Conservation (phyloP, 208 protist genomes). For the Trypanosoma avium region DNA sequence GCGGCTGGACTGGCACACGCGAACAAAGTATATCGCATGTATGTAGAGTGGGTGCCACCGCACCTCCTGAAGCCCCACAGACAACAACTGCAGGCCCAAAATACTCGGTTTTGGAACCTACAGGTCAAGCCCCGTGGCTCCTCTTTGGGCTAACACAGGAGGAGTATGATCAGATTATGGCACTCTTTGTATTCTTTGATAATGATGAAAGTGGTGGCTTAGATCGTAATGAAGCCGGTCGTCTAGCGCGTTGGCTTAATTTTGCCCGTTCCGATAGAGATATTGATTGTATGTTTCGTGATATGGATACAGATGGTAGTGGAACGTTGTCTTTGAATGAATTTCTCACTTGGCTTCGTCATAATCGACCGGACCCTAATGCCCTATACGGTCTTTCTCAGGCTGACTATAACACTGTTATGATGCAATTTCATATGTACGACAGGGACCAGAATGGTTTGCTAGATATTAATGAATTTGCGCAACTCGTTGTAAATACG, state of each 20-base stretch:
- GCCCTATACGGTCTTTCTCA: conserved; percentile 76
- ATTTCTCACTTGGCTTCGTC: conserved; percentile 70
- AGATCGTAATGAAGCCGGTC: conserved; percentile 47
- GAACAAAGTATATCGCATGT: conserved; percentile 35
- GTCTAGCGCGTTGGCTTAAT: conserved; percentile 82
- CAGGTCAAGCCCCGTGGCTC: conserved; percentile 44
- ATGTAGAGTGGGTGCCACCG: conserved; percentile 10
- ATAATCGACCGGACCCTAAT: conserved; percentile 78
- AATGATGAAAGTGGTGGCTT: conserved; percentile 64
- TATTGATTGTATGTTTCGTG: conserved; percentile 73
- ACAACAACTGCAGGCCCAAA: neutral
- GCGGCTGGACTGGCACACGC: conserved; percentile 67
- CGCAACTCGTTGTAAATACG: conserved; percentile 40
- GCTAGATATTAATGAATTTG: conserved; percentile 63
- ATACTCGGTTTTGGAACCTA: conserved; percentile 48
- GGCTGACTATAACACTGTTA: conserved; percentile 80
- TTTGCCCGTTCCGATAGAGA: conserved; percentile 61
- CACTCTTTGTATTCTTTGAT: conserved; percentile 86
- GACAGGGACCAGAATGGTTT: conserved; percentile 70
- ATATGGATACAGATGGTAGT: conserved; percentile 69
- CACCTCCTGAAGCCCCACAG: neutral
- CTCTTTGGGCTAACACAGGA: conserved; percentile 60
- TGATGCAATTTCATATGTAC: conserved; percentile 87
- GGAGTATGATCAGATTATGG: conserved; percentile 84
- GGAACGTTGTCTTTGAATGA: conserved; percentile 62